Percentiles rank a stretch among this genome's conserved stretches.
These are phyloP conservation scores for Firmiana major DNA, from an alignment of 345 rosid genomes.

Conservation along the genomic window DNA sequence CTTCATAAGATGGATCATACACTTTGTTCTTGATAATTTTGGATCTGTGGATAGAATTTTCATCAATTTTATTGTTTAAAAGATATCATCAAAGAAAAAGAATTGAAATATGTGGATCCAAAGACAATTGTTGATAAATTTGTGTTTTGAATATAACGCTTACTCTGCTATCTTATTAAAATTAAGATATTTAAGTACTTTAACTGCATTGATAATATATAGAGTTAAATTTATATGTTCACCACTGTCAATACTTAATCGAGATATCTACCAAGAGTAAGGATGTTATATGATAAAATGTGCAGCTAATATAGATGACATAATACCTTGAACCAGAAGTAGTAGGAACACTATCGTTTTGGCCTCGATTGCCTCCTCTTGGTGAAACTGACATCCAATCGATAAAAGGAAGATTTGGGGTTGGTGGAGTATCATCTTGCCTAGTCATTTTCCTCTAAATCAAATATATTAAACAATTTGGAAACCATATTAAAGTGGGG, in stretches of 20 bases:
- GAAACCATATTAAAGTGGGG: background rate
- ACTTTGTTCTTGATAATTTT: constrained; percentile 16
- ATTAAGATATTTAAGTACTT: too few relatives aligned
- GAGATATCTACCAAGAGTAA: background rate
- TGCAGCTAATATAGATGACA: background rate
- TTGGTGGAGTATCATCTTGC: background rate
- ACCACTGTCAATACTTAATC: too few relatives aligned
- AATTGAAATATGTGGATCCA: background rate
- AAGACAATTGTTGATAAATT: background rate
- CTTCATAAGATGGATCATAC: constrained; percentile 40
- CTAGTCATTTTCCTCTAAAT: background rate
- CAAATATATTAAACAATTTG: background rate
- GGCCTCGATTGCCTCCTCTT: background rate
- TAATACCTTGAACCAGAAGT: constrained; percentile 18
- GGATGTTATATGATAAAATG: background rate
- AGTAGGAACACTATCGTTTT: background rate
- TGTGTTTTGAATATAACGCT: too few relatives aligned
- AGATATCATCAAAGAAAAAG: background rate
- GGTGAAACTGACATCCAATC: background rate
- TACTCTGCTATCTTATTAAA: too few relatives aligned
- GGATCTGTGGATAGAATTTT: background rate
- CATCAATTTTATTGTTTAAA: background rate
- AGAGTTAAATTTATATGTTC: background rate
- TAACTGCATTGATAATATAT: too few relatives aligned
- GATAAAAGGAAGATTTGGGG: background rate